Evolutionary conservation across 345 rosid species (phyloP).

Genomic region (Bretschneidera sinensis): DNA sequence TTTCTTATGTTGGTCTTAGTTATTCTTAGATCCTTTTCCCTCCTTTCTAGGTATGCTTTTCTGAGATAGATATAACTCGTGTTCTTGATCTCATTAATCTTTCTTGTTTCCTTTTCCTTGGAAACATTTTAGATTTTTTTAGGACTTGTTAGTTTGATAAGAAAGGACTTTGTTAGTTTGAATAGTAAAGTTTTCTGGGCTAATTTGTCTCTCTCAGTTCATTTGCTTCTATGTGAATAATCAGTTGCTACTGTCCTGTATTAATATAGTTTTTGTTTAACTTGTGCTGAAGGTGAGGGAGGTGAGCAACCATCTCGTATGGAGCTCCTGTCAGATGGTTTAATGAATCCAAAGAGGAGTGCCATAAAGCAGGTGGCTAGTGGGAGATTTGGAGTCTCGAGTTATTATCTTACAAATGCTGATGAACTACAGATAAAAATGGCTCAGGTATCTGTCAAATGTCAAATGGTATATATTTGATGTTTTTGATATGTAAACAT

Average conservation of each 20-base stretch:
- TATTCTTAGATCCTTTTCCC: neutral
- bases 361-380: conserved; percentile 99
- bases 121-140: too few species aligned
- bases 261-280: neutral
- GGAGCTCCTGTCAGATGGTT: conserved; percentile 91
- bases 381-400: conserved; percentile 99
- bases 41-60: neutral
- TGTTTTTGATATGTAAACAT: conserved; percentile 1
- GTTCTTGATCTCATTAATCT: neutral
- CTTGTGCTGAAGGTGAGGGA: conserved; percentile 73
- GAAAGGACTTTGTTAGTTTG: neutral
- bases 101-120: neutral
- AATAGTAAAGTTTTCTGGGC: neutral
- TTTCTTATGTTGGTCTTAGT: too few species aligned
- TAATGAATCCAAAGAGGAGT: conserved; percentile 88
- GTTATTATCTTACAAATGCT: conserved; percentile 97
- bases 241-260: neutral
- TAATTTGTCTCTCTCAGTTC: neutral
- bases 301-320: conserved; percentile 98
- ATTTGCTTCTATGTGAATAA: neutral
- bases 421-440: conserved; percentile 97
- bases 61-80: neutral
- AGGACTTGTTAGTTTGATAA: neutral
- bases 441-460: conserved; percentile 99
- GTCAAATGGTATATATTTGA: conserved; percentile 1